These are phyloP conservation scores for Clonostachys byssicola DNA, from an alignment of 2,329 filamentous ascomycete species.

Conservation along the genomic window DNA sequence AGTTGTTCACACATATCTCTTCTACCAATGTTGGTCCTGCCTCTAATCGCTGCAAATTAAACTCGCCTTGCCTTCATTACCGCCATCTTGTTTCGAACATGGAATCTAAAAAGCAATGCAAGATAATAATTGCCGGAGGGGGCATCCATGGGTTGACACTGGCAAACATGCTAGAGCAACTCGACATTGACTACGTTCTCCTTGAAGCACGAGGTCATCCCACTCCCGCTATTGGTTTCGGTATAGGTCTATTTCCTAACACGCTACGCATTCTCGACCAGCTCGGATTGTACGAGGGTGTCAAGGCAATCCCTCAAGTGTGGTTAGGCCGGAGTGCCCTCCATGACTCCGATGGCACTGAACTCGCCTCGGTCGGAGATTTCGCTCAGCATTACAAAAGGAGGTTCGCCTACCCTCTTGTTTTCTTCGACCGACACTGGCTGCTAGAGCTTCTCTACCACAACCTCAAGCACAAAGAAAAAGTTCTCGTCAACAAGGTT, in stretches of 20 bases:
- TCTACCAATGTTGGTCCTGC: too few species aligned
- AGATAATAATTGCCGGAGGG: conserved; percentile 35
- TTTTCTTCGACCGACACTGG: too few species aligned
- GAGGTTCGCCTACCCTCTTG: not conserved
- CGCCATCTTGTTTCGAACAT: too few species aligned
- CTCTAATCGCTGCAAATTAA: too few species aligned
- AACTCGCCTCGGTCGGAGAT: not conserved
- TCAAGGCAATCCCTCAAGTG: not conserved
- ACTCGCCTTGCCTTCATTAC: too few species aligned
- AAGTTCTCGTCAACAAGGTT: too few species aligned
- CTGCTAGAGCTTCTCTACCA: too few species aligned
- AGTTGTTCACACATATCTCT: too few species aligned
- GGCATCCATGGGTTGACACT: conserved; percentile 32
- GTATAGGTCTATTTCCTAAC: conserved; percentile 37
- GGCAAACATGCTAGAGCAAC: conserved; percentile 29
- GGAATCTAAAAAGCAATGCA: not conserved
- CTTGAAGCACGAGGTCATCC: conserved; percentile 36
- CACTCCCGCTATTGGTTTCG: conserved; percentile 35
- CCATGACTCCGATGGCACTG: not conserved
- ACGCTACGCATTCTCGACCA: conserved; percentile 43
- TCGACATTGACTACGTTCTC: conserved; percentile 40
- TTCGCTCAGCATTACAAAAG: not conserved
- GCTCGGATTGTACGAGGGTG: not conserved
- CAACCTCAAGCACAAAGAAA: too few species aligned
- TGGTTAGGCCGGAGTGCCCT: not conserved